A percentile compares a stretch with the other conserved stretches of the same genome.
phyloP scores from a whole-genome alignment of 2,329 filamentous ascomycete genomes.

The Phoma sp. region DNA sequence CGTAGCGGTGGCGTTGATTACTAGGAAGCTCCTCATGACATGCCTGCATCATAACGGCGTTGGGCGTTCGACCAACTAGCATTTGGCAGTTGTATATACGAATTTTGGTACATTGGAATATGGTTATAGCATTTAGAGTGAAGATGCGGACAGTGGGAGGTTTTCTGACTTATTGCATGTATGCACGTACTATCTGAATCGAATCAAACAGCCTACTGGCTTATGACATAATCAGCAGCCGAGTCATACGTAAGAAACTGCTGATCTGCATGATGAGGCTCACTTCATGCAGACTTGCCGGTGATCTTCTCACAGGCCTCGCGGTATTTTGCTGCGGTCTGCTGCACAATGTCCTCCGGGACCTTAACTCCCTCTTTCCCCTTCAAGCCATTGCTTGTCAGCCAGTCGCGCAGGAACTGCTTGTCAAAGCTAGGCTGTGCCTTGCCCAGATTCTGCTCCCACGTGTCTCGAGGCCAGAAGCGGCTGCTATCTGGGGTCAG shows the following conservation, averaged over 20 bases:
- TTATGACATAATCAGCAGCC: not conserved
- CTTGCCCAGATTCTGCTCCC: slow-evolving; percentile 67
- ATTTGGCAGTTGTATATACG: slow-evolving; percentile 13
- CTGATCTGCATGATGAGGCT: not conserved
- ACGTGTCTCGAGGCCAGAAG: slow-evolving; percentile 81
- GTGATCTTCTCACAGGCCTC: slow-evolving; percentile 77
- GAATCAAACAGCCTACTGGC: not conserved
- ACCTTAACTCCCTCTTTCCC: slow-evolving; percentile 75
- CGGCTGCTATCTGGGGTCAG: slow-evolving; percentile 77
- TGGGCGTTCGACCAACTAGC: slow-evolving; percentile 5
- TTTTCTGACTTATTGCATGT: slow-evolving; percentile 6
- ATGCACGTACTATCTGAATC: slow-evolving; percentile 1
- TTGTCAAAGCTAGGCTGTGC: slow-evolving; percentile 90
- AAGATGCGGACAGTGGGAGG: not conserved
- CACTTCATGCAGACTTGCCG: slow-evolving; percentile 46
- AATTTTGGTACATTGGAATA: slow-evolving; percentile 2
- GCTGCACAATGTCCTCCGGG: slow-evolving; percentile 71
- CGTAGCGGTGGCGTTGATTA: slow-evolving; percentile 18
- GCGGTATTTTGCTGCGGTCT: slow-evolving; percentile 74
- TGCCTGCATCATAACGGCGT: slow-evolving; percentile 19
- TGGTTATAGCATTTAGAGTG: slow-evolving; percentile 1
- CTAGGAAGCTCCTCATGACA: slow-evolving; percentile 17
- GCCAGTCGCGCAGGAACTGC: slow-evolving; percentile 76
- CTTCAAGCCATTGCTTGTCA: slow-evolving; percentile 74
- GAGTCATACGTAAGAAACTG: too few species aligned